Conservation (phyloP, 192 early-diverging fungal genomes). For the Geranomyces michiganensis region DNA sequence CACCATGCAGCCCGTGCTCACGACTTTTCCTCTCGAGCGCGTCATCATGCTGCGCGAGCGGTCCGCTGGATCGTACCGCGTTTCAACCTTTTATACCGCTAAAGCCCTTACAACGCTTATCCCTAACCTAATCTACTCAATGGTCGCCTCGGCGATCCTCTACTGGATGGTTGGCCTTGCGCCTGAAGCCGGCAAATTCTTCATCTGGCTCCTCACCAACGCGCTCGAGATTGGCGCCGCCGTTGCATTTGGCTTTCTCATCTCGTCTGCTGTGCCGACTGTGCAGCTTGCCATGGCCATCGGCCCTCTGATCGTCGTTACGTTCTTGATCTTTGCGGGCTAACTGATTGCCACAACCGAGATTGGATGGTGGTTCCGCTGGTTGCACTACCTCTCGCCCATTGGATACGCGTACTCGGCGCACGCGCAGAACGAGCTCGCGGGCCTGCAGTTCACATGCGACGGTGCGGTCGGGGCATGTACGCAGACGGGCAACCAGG, state of each 20-base stretch:
- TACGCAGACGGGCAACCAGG: background rate
- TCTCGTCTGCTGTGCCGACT: slow-evolving; percentile 45
- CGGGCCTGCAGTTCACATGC: slow-evolving; percentile 12
- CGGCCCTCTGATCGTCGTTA: slow-evolving; percentile 46
- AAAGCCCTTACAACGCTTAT: slow-evolving; percentile 61
- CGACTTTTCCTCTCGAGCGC: slow-evolving; percentile 49
- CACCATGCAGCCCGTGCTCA: slow-evolving; percentile 55
- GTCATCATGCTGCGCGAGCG: slow-evolving; percentile 68
- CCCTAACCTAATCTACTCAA: slow-evolving; percentile 29
- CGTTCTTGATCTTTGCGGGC: slow-evolving; percentile 54
- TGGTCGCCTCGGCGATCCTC: slow-evolving; percentile 34
- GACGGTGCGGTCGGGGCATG: slow-evolving; percentile 4
- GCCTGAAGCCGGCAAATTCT: background rate
- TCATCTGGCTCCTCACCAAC: background rate
- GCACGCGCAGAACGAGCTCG: slow-evolving; percentile 9
- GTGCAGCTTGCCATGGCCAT: slow-evolving; percentile 50
- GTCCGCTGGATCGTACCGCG: slow-evolving; percentile 64
- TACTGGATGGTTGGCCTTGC: slow-evolving; percentile 43
- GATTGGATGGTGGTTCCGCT: slow-evolving; percentile 33
- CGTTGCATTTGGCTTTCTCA: slow-evolving; percentile 40
- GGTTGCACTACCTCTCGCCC: slow-evolving; percentile 33
- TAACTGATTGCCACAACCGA: slow-evolving; percentile 47
- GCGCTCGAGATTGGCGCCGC: slow-evolving; percentile 31
- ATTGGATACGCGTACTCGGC: slow-evolving; percentile 26
- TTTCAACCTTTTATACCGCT: slow-evolving; percentile 63